Evolutionary conservation across 1,139 yeast genomes (phyloP).

Genomic region (Geotrichum fermentans): DNA sequence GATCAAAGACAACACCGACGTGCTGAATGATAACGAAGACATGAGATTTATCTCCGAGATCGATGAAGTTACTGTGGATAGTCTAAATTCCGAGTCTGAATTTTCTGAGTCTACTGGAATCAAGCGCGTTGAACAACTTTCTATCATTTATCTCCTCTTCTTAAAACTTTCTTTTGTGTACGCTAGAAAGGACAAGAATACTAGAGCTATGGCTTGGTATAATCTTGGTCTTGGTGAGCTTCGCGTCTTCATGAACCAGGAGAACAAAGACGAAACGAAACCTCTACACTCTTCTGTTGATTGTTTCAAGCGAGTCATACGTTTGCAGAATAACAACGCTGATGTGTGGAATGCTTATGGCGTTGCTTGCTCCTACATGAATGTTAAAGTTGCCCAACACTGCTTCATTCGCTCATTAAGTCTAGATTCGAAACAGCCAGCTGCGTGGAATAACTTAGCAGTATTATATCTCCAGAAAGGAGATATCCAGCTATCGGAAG

Average conservation of each 20-base stretch:
- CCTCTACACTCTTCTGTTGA: conserved; percentile 50
- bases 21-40: conserved; percentile 18
- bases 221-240: conserved; percentile 68
- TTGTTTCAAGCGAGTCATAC: conserved; percentile 61
- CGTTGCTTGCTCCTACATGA: conserved; percentile 54
- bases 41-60: conserved; percentile 14
- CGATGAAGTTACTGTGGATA: conserved; percentile 20
- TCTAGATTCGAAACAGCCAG: conserved; percentile 61
- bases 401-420: conserved; percentile 81
- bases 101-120: conserved; percentile 22
- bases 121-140: conserved; percentile 22
- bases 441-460: conserved; percentile 79
- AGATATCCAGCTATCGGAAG: conserved; percentile 67
- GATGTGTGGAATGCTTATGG: conserved; percentile 84
- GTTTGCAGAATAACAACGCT: conserved; percentile 62
- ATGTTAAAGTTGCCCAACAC: conserved; percentile 80
- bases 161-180: conserved; percentile 32
- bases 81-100: conserved; percentile 18
- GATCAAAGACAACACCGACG: conserved; percentile 10
- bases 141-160: conserved; percentile 23
- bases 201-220: conserved; percentile 53
- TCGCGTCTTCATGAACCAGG: conserved; percentile 43
- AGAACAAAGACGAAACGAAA: conserved; percentile 24
- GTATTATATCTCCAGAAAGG: conserved; percentile 64
- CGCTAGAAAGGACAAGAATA: conserved; percentile 33